Evolutionary conservation across 257 asterid species (phyloP).

Genomic region (Solanum chilense): DNA sequence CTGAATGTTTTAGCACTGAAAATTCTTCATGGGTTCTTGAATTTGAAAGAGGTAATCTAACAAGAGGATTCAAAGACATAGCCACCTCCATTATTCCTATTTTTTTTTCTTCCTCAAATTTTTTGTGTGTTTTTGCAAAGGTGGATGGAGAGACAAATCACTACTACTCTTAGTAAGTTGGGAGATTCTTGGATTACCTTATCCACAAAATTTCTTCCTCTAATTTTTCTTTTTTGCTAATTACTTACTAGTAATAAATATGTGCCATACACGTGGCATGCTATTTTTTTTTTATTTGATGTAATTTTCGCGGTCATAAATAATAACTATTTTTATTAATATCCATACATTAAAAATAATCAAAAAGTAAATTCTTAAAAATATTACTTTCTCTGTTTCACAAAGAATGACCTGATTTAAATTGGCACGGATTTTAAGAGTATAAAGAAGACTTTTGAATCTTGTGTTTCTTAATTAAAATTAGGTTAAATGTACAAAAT

Average conservation of each 20-base stretch:
- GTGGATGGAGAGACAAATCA: constrained; percentile 18
- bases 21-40: constrained; percentile 29
- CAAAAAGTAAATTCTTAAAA: too few species aligned
- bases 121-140: background rate
- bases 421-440: too few species aligned
- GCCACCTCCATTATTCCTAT: constrained; percentile 32
- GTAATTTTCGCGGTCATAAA: too few species aligned
- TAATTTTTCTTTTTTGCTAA: background rate
- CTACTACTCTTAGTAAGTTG: background rate
- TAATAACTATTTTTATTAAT: too few species aligned
- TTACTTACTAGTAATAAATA: too few species aligned
- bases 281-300: background rate
- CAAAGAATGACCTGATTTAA: too few species aligned
- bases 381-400: too few species aligned
- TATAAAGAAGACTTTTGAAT: too few species aligned
- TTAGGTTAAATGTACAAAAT: too few species aligned
- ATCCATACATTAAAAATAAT: too few species aligned
- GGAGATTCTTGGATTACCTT: constrained; percentile 6
- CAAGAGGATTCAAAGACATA: constrained; percentile 56
- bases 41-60: constrained; percentile 41
- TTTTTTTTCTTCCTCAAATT: background rate
- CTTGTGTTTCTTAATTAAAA: too few species aligned
- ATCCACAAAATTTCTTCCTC: constrained; percentile 6
- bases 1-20: constrained; percentile 34
- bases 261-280: too few species aligned